A percentile compares a stretch with the other conserved stretches of the same genome.
Conservation (phyloP, 2,329 filamentous ascomycete species). For the Lecanicillium sp. region DNA sequence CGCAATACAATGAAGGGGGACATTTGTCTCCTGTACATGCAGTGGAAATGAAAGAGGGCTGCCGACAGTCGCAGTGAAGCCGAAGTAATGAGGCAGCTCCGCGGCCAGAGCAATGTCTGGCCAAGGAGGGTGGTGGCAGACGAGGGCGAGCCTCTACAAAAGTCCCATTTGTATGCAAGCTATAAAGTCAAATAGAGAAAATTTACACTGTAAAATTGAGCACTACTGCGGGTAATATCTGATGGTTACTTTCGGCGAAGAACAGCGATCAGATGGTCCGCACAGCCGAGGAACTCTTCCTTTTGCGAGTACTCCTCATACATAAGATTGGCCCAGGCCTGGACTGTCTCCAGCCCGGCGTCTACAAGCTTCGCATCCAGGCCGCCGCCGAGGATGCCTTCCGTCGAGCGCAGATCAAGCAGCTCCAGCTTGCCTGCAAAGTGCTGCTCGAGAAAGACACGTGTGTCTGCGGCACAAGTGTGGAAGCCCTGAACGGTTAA, state of each 20-base stretch:
- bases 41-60: conserved; percentile 2
- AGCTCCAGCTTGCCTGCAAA: conserved; percentile 14
- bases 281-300: conserved; percentile 14
- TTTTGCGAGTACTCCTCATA: conserved; percentile 11
- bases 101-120: not conserved
- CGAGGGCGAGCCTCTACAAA: not conserved
- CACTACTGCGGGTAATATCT: too few species aligned
- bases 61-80: not conserved
- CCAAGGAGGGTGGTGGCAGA: conserved; percentile 7
- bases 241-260: not conserved
- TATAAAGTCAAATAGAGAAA: conserved; percentile 11
- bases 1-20: conserved; percentile 13
- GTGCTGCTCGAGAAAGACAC: conserved; percentile 8
- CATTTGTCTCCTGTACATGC: conserved; percentile 4
- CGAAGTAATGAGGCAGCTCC: conserved; percentile 6
- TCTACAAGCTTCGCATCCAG: conserved; percentile 13
- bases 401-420: conserved; percentile 13
- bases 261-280: conserved; percentile 13
- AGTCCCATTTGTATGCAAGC: conserved; percentile 14
- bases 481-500: conserved; percentile 9
- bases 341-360: not conserved
- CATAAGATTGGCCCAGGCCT: conserved; percentile 12
- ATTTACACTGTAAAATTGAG: conserved; percentile 7
- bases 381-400: conserved; percentile 15
- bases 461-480: conserved; percentile 5